These are phyloP conservation scores for Leonotis leonurus DNA, from an alignment of 257 asterid genomes.

Conservation along the genomic window DNA sequence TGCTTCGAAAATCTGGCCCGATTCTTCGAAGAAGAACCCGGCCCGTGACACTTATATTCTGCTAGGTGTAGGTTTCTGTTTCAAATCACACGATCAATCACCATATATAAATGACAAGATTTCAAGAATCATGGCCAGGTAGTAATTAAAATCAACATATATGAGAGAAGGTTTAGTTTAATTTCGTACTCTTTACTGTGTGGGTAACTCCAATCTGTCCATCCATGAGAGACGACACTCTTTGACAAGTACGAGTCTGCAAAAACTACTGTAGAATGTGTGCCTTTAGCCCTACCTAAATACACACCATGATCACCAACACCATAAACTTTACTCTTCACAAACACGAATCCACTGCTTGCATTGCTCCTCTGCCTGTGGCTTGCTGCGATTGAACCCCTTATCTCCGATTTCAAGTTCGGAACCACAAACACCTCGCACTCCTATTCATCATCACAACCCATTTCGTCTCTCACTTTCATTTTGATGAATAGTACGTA, in stretches of 20 bases:
- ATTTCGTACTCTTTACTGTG: conserved; percentile 47
- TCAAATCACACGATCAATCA: not conserved
- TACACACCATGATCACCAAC: conserved; percentile 41
- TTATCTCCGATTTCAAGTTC: conserved; percentile 34
- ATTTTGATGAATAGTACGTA: no score
- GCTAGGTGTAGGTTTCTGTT: conserved; percentile 58
- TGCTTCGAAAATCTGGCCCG: conserved; percentile 71
- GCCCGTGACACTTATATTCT: conserved; percentile 66
- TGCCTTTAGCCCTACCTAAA: conserved; percentile 67
- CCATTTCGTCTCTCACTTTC: no score
- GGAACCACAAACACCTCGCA: conserved; percentile 63
- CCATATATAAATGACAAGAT: not conserved
- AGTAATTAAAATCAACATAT: no score
- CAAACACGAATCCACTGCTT: conserved; percentile 63
- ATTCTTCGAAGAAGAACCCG: conserved; percentile 43
- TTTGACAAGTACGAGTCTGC: conserved; percentile 65
- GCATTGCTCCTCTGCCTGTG: conserved; percentile 44
- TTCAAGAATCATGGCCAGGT: no score
- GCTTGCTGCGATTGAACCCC: conserved; percentile 68
- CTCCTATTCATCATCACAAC: conserved; percentile 23
- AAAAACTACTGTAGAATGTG: conserved; percentile 61
- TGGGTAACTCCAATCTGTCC: conserved; percentile 56
- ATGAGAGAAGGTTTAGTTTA: not conserved
- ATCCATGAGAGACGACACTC: conserved; percentile 54
- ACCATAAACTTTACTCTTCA: conserved; percentile 64